These are phyloP conservation scores for Yarrowia phangngaensis DNA, from an alignment of 805 yeast species.

Conservation along the genomic window DNA sequence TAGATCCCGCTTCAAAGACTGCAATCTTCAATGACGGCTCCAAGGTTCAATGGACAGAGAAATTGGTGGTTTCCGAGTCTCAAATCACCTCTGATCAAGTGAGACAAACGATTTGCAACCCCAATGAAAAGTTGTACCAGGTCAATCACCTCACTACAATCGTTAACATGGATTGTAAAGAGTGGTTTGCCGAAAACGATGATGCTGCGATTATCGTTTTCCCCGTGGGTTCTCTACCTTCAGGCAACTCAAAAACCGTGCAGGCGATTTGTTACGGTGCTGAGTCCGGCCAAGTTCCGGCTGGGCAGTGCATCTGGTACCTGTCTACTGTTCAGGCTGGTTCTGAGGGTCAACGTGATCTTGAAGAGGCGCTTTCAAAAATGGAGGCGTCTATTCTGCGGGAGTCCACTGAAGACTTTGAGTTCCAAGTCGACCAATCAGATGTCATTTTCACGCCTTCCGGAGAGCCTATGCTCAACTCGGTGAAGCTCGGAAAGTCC, in stretches of 20 bases:
- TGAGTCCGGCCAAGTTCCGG: conserved; percentile 81
- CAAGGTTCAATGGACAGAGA: conserved; percentile 69
- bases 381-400: conserved; percentile 77
- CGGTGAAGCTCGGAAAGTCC: conserved; percentile 81
- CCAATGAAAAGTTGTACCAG: conserved; percentile 36
- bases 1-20: conserved; percentile 58
- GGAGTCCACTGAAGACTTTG: conserved; percentile 62
- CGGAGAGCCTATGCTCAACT: conserved; percentile 68
- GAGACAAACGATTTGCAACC: conserved; percentile 23
- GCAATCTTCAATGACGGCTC: conserved; percentile 67
- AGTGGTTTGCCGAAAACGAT: conserved; percentile 88
- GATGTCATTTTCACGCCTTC: conserved; percentile 49
- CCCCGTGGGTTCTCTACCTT: conserved; percentile 75
- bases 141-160: conserved; percentile 74
- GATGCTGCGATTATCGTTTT: conserved; percentile 83
- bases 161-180: conserved; percentile 80
- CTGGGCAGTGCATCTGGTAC: conserved; percentile 88
- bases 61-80: conserved; percentile 56
- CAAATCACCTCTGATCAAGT: conserved; percentile 19
- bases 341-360: conserved; percentile 46
- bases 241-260: conserved; percentile 65
- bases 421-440: conserved; percentile 52
- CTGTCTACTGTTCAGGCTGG: conserved; percentile 68
- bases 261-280: conserved; percentile 86
- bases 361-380: conserved; percentile 73